phyloP scores from a whole-genome alignment of 768 basidiomycete genomes.

The Calocybe gangraenosa region DNA sequence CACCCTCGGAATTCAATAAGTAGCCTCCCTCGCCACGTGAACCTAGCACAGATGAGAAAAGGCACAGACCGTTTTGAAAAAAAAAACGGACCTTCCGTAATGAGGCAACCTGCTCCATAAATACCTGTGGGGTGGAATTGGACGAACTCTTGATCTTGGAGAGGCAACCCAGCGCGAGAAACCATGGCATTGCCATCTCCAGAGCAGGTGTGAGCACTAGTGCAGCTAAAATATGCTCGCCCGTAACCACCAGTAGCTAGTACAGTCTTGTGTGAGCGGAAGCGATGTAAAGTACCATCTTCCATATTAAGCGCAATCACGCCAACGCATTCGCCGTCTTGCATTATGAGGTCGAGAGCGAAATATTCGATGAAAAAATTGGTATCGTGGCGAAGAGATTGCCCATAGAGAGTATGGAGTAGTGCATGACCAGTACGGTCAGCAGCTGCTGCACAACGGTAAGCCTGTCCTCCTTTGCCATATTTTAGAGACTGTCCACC shows the following conservation, averaged over 20 bases:
- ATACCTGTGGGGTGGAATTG: constrained; percentile 99
- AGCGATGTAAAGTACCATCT: constrained; percentile 97
- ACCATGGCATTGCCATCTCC: constrained; percentile 99
- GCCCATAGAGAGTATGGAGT: constrained; percentile 97
- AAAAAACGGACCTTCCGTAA: constrained; percentile 78
- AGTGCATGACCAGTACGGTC: constrained; percentile 99
- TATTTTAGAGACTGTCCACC: constrained; percentile 96
- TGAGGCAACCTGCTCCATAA: constrained; percentile 98
- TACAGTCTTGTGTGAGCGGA: constrained; percentile 97
- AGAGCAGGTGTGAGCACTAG: constrained; percentile 97
- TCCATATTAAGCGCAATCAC: constrained; percentile 99
- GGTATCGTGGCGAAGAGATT: constrained; percentile 97
- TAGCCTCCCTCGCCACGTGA: constrained; percentile 99
- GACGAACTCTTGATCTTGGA: constrained; percentile 98
- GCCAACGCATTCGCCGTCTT: constrained; percentile 98
- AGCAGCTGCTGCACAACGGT: constrained; percentile 97
- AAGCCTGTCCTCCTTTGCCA: constrained; percentile 98
- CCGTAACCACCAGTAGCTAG: constrained; percentile 98
- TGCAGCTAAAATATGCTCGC: constrained; percentile 97
- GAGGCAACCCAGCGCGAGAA: constrained; percentile 88
- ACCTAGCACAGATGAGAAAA: constrained; percentile 40
- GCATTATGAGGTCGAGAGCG: constrained; percentile 98
- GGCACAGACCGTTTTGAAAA: background rate
- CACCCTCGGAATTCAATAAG: constrained; percentile 95
- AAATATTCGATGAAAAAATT: constrained; percentile 99